phyloP scores from a whole-genome alignment of 164 flowering plant genomes.

The Umbilicus rupestris region DNA sequence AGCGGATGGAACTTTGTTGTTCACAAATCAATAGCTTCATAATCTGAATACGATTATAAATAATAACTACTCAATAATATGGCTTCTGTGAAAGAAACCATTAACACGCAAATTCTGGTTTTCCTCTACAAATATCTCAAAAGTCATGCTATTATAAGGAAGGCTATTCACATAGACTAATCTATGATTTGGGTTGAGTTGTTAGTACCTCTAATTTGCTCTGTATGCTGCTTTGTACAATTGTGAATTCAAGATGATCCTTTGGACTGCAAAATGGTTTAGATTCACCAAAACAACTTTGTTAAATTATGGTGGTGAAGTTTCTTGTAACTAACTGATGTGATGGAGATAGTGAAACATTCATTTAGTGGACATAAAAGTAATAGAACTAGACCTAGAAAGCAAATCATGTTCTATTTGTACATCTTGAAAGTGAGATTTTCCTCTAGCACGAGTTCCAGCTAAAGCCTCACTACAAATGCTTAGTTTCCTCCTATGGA shows the following conservation, averaged over 20 bases:
- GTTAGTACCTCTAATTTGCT: constrained; percentile 60
- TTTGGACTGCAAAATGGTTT: constrained; percentile 50
- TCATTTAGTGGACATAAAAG: not conserved
- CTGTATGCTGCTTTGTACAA: constrained; percentile 77
- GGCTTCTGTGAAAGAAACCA: too few species aligned
- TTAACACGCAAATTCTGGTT: too few species aligned
- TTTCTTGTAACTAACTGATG: not conserved
- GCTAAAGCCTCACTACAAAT: constrained; percentile 90
- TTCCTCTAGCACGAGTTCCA: constrained; percentile 85
- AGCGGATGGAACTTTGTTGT: not conserved
- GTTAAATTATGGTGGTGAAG: not conserved
- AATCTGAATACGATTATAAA: too few species aligned
- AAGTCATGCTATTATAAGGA: too few species aligned
- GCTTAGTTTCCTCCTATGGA: constrained; percentile 51
- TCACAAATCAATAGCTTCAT: too few species aligned
- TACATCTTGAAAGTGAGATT: constrained; percentile 47
- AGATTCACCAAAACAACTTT: not conserved
- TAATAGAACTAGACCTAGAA: constrained; percentile 40
- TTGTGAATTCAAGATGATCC: constrained; percentile 80
- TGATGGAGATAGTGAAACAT: not conserved
- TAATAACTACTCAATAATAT: too few species aligned
- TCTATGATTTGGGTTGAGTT: constrained; percentile 1
- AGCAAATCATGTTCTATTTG: constrained; percentile 73
- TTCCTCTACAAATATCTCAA: too few species aligned
- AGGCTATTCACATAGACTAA: not conserved